phyloP scores from a whole-genome alignment of 139 green algal genomes.

The Picochlorum sp. region DNA sequence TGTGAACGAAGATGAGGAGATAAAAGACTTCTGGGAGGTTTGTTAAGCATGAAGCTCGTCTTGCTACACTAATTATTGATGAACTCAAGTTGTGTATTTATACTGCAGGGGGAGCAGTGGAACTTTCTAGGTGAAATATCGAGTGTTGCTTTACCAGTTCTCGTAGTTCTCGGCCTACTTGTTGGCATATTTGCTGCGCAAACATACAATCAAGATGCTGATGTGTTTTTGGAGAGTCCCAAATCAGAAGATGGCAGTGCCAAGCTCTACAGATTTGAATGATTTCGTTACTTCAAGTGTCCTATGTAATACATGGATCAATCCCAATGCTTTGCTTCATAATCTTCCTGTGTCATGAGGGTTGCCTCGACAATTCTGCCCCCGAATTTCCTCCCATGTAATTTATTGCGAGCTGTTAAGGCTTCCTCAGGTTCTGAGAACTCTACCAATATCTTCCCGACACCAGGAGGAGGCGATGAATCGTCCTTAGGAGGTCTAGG shows the following conservation, averaged over 20 bases:
- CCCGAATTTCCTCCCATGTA: conserved; percentile 80
- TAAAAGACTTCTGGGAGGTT: conserved; percentile 18
- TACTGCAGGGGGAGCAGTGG: conserved; percentile 12
- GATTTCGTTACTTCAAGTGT: neutral
- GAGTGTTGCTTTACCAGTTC: conserved; percentile 4
- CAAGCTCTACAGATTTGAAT: neutral
- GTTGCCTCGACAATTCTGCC: conserved; percentile 64
- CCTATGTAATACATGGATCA: conserved; percentile 1
- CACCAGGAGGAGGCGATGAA: conserved; percentile 33
- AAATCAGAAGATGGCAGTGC: conserved; percentile 7
- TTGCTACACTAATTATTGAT: neutral
- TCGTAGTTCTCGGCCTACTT: neutral
- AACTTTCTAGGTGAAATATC: conserved; percentile 1
- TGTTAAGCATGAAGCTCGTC: neutral
- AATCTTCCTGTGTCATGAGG: conserved; percentile 64
- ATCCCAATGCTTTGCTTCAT: conserved; percentile 26
- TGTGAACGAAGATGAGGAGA: neutral
- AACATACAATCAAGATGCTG: conserved; percentile 15
- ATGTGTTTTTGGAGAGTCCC: conserved; percentile 9
- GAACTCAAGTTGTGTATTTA: neutral
- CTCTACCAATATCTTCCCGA: conserved; percentile 78
- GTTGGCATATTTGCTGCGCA: conserved; percentile 7
- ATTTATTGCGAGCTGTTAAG: conserved; percentile 54
- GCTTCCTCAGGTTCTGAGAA: conserved; percentile 54
- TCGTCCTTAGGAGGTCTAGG: conserved; percentile 33